These are phyloP conservation scores for Cryptococcus depauperatus DNA, from an alignment of 1,284 basidiomycete genomes.

Conservation along the genomic window DNA sequence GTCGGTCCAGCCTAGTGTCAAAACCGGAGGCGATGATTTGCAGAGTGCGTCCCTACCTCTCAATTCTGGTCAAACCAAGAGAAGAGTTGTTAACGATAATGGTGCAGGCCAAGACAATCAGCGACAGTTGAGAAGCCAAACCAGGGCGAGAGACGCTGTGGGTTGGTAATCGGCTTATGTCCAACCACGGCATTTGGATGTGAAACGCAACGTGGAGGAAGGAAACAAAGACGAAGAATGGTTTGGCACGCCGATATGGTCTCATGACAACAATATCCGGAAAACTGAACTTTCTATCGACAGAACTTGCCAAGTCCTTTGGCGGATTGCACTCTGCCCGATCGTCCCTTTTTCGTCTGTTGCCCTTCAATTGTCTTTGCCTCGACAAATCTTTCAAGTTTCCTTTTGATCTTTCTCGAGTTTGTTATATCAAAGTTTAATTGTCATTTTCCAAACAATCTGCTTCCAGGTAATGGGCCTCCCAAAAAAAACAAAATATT, in stretches of 20 bases:
- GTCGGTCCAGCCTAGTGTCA: constrained; percentile 62
- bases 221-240: constrained; percentile 6
- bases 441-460: not conserved
- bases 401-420: not conserved
- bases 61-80: constrained; percentile 9
- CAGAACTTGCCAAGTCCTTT: not conserved
- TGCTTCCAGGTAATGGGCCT: not conserved
- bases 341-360: not conserved
- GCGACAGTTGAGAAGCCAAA: constrained; percentile 39
- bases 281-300: not conserved
- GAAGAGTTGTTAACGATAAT: constrained; percentile 16
- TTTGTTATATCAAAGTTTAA: not conserved
- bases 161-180: constrained; percentile 16
- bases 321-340: not conserved
- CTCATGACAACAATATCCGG: not conserved
- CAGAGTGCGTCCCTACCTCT: not conserved
- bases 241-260: constrained; percentile 19
- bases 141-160: constrained; percentile 28
- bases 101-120: constrained; percentile 24
- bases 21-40: constrained; percentile 7
- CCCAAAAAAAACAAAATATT: no score
- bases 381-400: not conserved
- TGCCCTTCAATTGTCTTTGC: not conserved
- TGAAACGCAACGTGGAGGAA: not conserved
- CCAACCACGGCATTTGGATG: not conserved